Evolutionary conservation across 495 filamentous ascomycete genomes (phyloP).

Genomic region (Penicillium pulvis): DNA sequence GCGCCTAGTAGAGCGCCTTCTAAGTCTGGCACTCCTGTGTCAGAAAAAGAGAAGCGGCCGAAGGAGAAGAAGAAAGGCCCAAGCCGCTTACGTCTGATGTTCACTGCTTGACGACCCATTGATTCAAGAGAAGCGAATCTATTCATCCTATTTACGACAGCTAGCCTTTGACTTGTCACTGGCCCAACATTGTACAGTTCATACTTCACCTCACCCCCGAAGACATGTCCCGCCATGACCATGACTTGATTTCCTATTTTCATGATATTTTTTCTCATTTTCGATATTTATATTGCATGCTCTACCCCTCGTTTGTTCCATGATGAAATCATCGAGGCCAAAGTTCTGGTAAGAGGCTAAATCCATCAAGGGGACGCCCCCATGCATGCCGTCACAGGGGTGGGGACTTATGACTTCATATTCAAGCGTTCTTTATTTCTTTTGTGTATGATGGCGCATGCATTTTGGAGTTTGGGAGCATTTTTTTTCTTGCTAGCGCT

Average conservation of each 20-base stretch:
- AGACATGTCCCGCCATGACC: neutral
- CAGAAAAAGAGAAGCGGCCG: conserved; percentile 37
- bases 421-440: neutral
- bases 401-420: neutral
- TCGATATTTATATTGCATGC: neutral
- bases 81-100: conserved; percentile 48
- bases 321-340: neutral
- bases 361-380: neutral
- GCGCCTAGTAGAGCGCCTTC: conserved; percentile 14
- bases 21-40: conserved; percentile 16
- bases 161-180: neutral
- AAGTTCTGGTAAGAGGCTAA: too few relatives aligned
- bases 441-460: neutral
- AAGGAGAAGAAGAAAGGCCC: conserved; percentile 44
- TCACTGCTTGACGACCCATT: conserved; percentile 33
- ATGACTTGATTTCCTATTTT: neutral
- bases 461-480: neutral
- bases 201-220: neutral
- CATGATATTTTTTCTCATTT: neutral
- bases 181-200: conserved; percentile 7
- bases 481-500: neutral
- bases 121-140: neutral
- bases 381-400: neutral
- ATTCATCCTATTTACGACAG: neutral
- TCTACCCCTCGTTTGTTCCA: neutral